These are phyloP conservation scores for Entophlyctis luteolus DNA, from an alignment of 192 early-diverging fungal species.

Conservation along the genomic window DNA sequence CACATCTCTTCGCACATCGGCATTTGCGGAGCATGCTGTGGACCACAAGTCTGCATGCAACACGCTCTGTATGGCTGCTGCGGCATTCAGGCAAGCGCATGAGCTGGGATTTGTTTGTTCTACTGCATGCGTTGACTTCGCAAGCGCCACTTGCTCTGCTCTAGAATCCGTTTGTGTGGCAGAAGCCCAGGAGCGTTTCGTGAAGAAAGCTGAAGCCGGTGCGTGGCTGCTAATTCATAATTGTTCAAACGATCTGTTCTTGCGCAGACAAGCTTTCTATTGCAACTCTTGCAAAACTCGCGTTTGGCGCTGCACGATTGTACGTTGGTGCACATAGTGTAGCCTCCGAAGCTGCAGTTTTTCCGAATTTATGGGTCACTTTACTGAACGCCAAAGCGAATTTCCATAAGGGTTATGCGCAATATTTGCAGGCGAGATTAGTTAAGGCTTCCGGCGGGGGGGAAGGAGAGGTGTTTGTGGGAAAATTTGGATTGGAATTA, in stretches of 20 bases:
- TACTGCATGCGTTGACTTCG: not conserved
- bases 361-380: no score
- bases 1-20: not conserved
- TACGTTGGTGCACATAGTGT: no score
- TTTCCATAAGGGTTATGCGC: no score
- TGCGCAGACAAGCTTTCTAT: no score
- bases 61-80: not conserved
- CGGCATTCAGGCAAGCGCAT: not conserved
- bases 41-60: not conserved
- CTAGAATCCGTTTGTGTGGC: not conserved
- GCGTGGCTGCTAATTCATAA: not conserved
- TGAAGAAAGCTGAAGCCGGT: not conserved
- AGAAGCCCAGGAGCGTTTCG: not conserved
- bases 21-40: not conserved
- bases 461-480: not conserved
- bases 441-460: not conserved
- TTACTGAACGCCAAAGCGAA: no score
- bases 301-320: no score
- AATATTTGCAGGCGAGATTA: no score
- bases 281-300: no score
- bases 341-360: no score
- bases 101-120: not conserved
- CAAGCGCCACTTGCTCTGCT: not conserved
- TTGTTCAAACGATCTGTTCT: not conserved
- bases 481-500: not conserved